Evolutionary conservation across 352 stramenopile genomes (phyloP).

Genomic region (Globisporangium heterothallicum): DNA sequence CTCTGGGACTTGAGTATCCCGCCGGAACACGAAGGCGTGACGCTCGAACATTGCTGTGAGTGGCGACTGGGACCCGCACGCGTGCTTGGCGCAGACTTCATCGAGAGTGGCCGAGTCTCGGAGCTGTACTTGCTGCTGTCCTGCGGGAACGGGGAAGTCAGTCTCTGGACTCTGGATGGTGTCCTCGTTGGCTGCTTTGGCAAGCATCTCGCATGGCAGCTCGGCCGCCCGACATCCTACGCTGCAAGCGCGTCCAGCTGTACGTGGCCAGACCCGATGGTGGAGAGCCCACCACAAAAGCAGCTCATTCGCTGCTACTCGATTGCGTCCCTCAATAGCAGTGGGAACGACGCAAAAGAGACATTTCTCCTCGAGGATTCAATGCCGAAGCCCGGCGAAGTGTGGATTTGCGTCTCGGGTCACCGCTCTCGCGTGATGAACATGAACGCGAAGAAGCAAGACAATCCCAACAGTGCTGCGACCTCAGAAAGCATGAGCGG

Average conservation of each 20-base stretch:
- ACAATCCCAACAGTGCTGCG: slow-evolving; percentile 7
- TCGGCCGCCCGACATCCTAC: slow-evolving; percentile 51
- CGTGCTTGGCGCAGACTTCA: slow-evolving; percentile 48
- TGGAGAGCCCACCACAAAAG: slow-evolving; percentile 9
- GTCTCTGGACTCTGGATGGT: slow-evolving; percentile 67
- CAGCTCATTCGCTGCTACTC: slow-evolving; percentile 58
- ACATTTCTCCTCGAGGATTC: slow-evolving; percentile 67
- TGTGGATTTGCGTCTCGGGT: slow-evolving; percentile 62
- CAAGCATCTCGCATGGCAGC: slow-evolving; percentile 53
- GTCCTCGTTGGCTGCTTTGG: slow-evolving; percentile 65
- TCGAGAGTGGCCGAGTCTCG: slow-evolving; percentile 51
- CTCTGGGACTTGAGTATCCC: slow-evolving; percentile 62
- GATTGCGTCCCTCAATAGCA: slow-evolving; percentile 38
- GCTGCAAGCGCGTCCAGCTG: slow-evolving; percentile 33
- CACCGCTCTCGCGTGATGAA: slow-evolving; percentile 37
- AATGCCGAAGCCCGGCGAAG: slow-evolving; percentile 71
- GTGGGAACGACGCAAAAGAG: slow-evolving; percentile 27
- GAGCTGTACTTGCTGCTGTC: slow-evolving; percentile 65
- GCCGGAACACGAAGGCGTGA: slow-evolving; percentile 43
- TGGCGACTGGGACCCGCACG: slow-evolving; percentile 37
- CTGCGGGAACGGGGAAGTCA: slow-evolving; percentile 59
- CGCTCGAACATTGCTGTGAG: slow-evolving; percentile 50
- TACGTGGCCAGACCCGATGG: slow-evolving; percentile 16
- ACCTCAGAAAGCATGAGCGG: too few species aligned
- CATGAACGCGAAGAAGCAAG: slow-evolving; percentile 24